Evolutionary conservation across 225 moss, liverwort and hornwort species (phyloP).

Genomic region (Antitrichia curtipendula): DNA sequence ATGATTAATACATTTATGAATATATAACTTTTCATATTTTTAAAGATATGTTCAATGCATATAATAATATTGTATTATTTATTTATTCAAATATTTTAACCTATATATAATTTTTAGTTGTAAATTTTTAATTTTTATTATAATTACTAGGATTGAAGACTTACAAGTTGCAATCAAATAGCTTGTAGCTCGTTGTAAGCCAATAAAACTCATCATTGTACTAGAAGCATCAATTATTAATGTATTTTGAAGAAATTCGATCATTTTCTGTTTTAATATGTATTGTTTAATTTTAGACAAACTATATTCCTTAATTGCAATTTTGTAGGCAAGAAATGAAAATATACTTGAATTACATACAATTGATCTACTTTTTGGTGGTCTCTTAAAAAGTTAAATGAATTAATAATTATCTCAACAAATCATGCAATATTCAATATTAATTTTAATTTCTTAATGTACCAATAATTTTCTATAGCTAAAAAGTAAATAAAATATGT

Average conservation of each 20-base stretch:
- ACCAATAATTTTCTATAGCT: neutral
- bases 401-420: neutral
- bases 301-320: neutral
- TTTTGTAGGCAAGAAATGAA: accelerated
- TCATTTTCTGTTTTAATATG: neutral
- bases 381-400: accelerated
- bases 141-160: neutral
- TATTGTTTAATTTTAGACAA: neutral
- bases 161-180: conserved; percentile 42
- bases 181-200: conserved; percentile 21
- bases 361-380: no score
- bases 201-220: conserved; percentile 13
- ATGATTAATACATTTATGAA: no score
- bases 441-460: neutral
- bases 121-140: neutral
- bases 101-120: accelerated
- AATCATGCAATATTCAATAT: no score
- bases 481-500: no score
- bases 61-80: neutral
- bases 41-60: no score
- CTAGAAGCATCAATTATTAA: neutral
- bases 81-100: accelerated
- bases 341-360: neutral
- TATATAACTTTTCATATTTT: neutral
- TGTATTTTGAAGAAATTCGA: neutral